Base-by-base conservation (phyloP, 805 yeast species). In the Candida khao-thaluensis region DNA sequence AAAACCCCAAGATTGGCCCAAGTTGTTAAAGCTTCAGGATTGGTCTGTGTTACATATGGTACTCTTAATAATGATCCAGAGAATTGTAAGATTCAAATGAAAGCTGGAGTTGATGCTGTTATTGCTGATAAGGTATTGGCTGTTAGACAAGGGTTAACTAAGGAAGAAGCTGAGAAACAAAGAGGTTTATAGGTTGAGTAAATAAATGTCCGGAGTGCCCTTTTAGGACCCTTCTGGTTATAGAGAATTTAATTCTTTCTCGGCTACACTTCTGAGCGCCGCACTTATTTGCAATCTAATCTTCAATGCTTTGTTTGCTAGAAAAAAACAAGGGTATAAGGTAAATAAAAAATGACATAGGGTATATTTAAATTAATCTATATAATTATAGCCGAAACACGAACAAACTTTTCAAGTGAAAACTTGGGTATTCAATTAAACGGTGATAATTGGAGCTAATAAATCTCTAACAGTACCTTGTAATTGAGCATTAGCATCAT, bases 71-170 rank as follows among this genome's bases (percentile, higher is more conserved):
- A 91, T 53, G 80, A 79, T 24, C 96, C 97, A 0, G 88, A 78
- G 41, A 80, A 81, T 45, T 89, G 95, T 20, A 81, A 79, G 49
- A 67, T 85, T 41, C 96, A 91, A 61, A 82, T 91, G 82, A 80
- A 79, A 47, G 90, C 95, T 3, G 98, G 98, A 7, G 96, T 91
- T 9, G 98, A 91, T 69, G 99, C 99, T 0, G 97, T 91, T n/a
- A 91, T 91, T 63, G 97, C 87, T 3, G 98, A 91, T 62, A 82
- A 87, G 40, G 98, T 91, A 2, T 70, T 90, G 53, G 96, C 96
- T 0, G 95, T 90, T n/a, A 73, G 95, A 56, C 83, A 83, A 51
- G 96, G 86, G 6, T 70, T 90, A 45, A 76, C 73, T 42, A 52
- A 50, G 35, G 66, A 60, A 32, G 61, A 54, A 30, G 57, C 53